Evolutionary conservation across 176 grass and related monocot species (phyloP).

Genomic region (Ensete glaucum): DNA sequence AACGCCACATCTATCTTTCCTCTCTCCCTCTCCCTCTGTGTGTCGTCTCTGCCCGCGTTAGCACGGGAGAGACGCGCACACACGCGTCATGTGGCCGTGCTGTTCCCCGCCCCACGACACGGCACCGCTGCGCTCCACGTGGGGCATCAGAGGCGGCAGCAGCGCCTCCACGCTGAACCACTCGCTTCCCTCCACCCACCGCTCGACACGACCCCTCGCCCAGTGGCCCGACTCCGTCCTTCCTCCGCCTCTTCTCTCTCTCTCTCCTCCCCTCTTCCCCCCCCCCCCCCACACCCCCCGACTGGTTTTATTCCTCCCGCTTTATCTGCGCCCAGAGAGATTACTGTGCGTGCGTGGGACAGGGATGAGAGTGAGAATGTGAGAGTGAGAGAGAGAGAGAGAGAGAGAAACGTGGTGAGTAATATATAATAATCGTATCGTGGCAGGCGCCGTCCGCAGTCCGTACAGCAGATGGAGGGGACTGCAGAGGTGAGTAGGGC

Average conservation of each 20-base stretch:
- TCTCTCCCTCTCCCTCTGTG: background rate
- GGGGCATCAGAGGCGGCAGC: slow-evolving; percentile 10
- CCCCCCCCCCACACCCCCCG: background rate
- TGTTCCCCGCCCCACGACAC: slow-evolving; percentile 21
- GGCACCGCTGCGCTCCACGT: slow-evolving; percentile 19
- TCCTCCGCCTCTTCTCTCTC: background rate
- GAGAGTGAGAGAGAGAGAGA: background rate
- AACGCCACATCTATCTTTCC: background rate
- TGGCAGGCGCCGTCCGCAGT: slow-evolving; percentile 42
- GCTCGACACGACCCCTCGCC: background rate
- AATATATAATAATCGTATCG: slow-evolving; percentile 16
- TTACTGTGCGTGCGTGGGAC: background rate
- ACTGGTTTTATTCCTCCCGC: background rate
- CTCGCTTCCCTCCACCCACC: background rate
- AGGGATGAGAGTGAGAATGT: background rate
- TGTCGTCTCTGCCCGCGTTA: background rate
- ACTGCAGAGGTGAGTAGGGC: slow-evolving; percentile 35
- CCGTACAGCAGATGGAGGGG: slow-evolving; percentile 25
- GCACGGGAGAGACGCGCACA: background rate
- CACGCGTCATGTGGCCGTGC: background rate
- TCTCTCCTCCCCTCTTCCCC: too few relatives aligned
- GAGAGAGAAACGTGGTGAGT: background rate
- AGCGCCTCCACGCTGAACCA: background rate
- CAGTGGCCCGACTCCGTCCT: background rate
- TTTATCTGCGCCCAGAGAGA: background rate